Percentiles rank a stretch among this genome's conserved stretches.
phyloP scores from a whole-genome alignment of 345 rosid species.

The Moringa oleifera region DNA sequence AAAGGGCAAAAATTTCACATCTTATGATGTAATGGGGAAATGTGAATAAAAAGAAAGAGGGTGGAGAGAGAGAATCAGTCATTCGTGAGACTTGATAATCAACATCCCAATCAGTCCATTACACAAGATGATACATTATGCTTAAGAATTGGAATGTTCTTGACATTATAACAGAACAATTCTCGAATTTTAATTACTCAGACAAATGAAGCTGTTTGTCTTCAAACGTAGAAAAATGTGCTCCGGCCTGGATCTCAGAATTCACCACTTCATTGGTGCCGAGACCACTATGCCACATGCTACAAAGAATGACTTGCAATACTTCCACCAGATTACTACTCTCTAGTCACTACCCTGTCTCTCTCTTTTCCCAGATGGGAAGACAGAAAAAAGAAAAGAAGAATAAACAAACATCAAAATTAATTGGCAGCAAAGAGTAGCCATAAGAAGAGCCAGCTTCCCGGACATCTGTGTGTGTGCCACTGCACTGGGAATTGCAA shows the following conservation, averaged over 20 bases:
- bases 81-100: too few species aligned
- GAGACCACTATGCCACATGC: slow-evolving; percentile 2
- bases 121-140: too few species aligned
- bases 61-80: too few species aligned
- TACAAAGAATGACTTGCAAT: slow-evolving; percentile 14
- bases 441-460: slow-evolving; percentile 9
- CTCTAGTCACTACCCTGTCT: neutral
- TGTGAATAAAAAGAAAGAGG: too few species aligned
- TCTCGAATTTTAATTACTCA: too few species aligned
- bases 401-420: neutral
- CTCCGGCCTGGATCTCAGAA: slow-evolving; percentile 1
- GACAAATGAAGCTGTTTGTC: neutral
- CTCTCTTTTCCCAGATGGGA: slow-evolving; percentile 2
- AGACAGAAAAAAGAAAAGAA: too few species aligned
- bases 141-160: too few species aligned
- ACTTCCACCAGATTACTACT: neutral
- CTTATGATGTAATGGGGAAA: too few species aligned
- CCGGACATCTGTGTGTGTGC: neutral
- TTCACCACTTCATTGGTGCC: slow-evolving; percentile 7
- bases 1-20: too few species aligned
- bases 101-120: too few species aligned
- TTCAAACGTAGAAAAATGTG: neutral
- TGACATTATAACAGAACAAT: too few species aligned
- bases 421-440: slow-evolving; percentile 1
- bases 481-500: neutral